Evolutionary conservation across 1,284 basidiomycete genomes (phyloP), one percentile per base, ranked within the genome.

Genomic region (Rhizoctonia solani): DNA sequence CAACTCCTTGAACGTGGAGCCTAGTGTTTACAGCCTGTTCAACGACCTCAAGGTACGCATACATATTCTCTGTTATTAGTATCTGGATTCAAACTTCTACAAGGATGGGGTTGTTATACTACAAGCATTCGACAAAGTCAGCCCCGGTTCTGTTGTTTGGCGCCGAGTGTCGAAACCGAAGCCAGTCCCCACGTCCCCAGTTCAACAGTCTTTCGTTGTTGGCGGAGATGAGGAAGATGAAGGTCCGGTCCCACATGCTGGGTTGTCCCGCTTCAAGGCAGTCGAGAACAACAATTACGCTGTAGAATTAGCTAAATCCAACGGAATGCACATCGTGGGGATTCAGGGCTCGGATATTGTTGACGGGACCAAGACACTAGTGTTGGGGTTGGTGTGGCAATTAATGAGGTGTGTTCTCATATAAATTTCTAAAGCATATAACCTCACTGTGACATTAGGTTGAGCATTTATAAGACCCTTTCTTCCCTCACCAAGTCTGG

Each of bases 271-370:
- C 65, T 99, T 98, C 85, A 99, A 99, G 82, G 88, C 88, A 49
- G 95, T 99, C 37, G 97, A 99, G 79, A 99, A 99, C 79, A 98
- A 93, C 63, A 99, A 99, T 77, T 99, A 99, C 74, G 88, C 82
- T 3, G 90, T 98, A 58, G 96, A 99, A 59, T 87, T 99, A 16
- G 95, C 88, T 16, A 93, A 90, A 77, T 87, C 92, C 75, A 95
- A 92, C 76, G 87, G 90, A 54, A 93, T 99, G 93, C 93, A 93
- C 77, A 83, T 99, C 70, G 95, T 99, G 66, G 95, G 95, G 23
- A 98, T 99, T 72, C 97, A 99, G 77, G 96, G 96, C 9, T 88
- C 95, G 1, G 96, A 98, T 78, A 97, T 99, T 73, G 93, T 96
- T 63, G 96, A 99, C 75, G 95, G 90, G 25, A 84, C 83, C 55